These are phyloP conservation scores for Actinomortierella wolfii DNA, from an alignment of 371 early-diverging fungal genomes.

Conservation along the genomic window DNA sequence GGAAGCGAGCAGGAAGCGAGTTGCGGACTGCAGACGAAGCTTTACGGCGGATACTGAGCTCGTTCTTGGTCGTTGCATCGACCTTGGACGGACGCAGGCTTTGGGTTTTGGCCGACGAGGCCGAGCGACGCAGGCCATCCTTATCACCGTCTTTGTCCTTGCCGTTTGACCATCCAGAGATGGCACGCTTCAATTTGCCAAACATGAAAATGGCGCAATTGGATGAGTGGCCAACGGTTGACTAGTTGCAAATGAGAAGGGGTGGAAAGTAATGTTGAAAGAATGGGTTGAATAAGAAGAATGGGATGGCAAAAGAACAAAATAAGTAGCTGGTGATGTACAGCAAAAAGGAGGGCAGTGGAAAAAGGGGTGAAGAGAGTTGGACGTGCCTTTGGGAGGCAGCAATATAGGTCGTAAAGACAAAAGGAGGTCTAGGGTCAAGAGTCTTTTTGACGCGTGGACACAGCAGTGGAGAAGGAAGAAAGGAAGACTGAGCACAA, in stretches of 20 bases:
- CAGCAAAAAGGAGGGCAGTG: background rate
- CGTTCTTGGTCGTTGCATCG: conserved; percentile 10
- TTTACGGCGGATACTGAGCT: conserved; percentile 2
- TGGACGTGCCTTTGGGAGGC: background rate
- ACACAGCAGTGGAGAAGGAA: background rate
- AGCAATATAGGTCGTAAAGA: background rate
- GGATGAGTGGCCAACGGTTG: background rate
- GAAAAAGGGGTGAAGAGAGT: background rate
- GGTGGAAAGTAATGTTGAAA: too few relatives aligned
- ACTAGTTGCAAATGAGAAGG: background rate
- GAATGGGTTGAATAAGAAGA: too few relatives aligned
- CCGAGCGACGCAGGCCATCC: background rate
- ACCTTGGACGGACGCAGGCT: conserved; percentile 7
- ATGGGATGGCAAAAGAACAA: too few relatives aligned
- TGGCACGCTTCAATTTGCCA: conserved; percentile 42
- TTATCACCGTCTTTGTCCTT: conserved; percentile 4
- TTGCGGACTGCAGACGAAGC: conserved; percentile 11
- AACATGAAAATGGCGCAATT: conserved; percentile 15
- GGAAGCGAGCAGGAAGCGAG: conserved; percentile 35
- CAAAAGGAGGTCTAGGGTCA: background rate
- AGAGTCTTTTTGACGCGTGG: too few relatives aligned
- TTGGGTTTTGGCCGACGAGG: too few relatives aligned
- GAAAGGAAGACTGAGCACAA: background rate
- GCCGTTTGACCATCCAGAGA: conserved; percentile 24
- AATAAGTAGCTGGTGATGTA: background rate